Percentiles rank a stretch among this genome's conserved stretches.
These are phyloP conservation scores for Vaccinium vitisidaea DNA, from an alignment of 148 eudicot genomes.

Conservation along the genomic window DNA sequence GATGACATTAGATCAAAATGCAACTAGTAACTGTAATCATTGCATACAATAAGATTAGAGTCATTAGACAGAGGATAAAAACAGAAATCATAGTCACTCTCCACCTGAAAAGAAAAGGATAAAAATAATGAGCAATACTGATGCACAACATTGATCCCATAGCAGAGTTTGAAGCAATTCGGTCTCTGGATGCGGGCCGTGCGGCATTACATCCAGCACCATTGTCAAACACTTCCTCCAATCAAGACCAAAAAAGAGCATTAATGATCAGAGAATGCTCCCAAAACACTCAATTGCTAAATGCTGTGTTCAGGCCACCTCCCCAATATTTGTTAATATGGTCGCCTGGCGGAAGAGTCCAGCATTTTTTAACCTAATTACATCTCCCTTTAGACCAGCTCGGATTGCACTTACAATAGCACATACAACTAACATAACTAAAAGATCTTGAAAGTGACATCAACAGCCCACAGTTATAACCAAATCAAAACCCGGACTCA, in stretches of 20 bases:
- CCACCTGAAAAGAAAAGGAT: neutral
- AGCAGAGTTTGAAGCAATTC: constrained; percentile 1
- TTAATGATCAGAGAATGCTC: neutral
- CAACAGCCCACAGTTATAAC: neutral
- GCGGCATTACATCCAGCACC: neutral
- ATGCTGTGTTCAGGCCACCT: neutral
- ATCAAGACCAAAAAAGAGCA: constrained; percentile 1
- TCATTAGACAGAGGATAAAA: neutral
- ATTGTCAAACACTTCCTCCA: constrained; percentile 1
- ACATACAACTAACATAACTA: neutral
- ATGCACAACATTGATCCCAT: neutral
- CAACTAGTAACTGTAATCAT: neutral
- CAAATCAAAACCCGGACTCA: neutral
- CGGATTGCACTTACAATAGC: neutral
- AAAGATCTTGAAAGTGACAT: neutral
- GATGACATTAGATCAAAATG: neutral
- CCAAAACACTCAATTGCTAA: neutral
- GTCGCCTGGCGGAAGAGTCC: neutral
- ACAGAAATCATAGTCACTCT: neutral
- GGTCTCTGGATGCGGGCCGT: neutral
- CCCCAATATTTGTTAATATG: neutral
- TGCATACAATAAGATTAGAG: neutral
- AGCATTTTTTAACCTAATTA: neutral
- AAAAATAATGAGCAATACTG: neutral
- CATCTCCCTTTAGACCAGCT: neutral